Conservation (phyloP, 2,329 filamentous ascomycete species). For the Grosmannia serpens region DNA sequence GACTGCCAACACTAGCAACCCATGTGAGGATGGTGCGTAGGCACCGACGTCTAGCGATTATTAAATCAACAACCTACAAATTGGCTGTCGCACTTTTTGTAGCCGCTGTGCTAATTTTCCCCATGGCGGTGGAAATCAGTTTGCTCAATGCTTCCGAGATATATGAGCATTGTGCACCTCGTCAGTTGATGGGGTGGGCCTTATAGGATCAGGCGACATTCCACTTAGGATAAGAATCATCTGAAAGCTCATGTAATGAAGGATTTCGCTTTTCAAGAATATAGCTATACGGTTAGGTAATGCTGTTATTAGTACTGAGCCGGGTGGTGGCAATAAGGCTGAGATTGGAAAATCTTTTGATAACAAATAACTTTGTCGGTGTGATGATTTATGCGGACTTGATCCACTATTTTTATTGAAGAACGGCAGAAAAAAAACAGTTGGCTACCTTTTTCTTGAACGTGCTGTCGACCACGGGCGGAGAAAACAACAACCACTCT, state of each 20-base stretch:
- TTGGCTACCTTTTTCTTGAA: neutral
- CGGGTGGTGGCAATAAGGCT: no score
- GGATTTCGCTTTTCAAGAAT: no score
- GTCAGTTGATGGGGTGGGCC: no score
- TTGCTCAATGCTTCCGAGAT: no score
- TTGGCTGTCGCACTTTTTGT: neutral
- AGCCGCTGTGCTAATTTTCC: neutral
- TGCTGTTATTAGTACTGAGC: no score
- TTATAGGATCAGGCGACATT: no score
- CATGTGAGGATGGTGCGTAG: conserved; percentile 6
- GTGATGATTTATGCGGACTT: neutral
- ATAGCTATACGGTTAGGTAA: no score
- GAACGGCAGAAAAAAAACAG: neutral
- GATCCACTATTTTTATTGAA: neutral
- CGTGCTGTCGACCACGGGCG: neutral
- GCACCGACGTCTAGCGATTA: neutral
- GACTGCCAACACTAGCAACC: conserved; percentile 6
- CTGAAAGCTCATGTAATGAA: no score
- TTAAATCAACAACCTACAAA: neutral
- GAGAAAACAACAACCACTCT: neutral
- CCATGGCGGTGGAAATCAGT: no score
- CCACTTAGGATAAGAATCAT: no score
- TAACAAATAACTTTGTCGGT: neutral
- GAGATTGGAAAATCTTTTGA: no score
- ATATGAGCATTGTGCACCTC: no score